A percentile compares a stretch with the other conserved stretches of the same genome.
Evolutionary conservation across 2,329 filamentous ascomycete species (phyloP).

Genomic region (Aspergillus tamarii): DNA sequence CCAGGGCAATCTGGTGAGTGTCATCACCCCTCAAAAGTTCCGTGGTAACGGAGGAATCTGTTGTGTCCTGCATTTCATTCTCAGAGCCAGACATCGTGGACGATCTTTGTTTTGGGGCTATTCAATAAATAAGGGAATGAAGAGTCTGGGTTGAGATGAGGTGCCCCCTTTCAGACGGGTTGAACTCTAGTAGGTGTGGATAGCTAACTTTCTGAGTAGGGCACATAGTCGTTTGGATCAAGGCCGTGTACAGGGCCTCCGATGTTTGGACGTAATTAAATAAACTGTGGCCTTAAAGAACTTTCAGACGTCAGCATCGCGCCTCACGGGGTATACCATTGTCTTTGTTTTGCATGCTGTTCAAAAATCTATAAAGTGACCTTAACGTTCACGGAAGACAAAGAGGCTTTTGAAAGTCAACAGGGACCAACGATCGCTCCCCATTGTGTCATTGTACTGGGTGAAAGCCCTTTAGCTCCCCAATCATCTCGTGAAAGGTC

Average conservation of each 20-base stretch:
- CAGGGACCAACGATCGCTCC: neutral
- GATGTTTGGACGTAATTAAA: neutral
- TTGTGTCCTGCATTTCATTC: neutral
- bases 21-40: neutral
- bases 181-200: neutral
- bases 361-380: fast-evolving
- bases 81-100: neutral
- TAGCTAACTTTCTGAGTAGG: too few relatives aligned
- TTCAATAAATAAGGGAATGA: neutral
- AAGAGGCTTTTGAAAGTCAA: neutral
- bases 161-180: neutral
- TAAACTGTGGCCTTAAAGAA: neutral
- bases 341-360: neutral
- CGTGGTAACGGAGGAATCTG: neutral
- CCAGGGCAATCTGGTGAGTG: neutral
- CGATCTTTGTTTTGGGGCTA: neutral
- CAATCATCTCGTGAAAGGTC: neutral
- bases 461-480: neutral
- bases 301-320: neutral
- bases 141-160: neutral
- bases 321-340: neutral
- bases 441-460: neutral
- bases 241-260: neutral
- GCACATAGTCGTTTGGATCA: neutral
- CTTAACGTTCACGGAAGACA: neutral